Conservation (phyloP, 768 basidiomycete species). For the Phanerochaete carnosa region DNA sequence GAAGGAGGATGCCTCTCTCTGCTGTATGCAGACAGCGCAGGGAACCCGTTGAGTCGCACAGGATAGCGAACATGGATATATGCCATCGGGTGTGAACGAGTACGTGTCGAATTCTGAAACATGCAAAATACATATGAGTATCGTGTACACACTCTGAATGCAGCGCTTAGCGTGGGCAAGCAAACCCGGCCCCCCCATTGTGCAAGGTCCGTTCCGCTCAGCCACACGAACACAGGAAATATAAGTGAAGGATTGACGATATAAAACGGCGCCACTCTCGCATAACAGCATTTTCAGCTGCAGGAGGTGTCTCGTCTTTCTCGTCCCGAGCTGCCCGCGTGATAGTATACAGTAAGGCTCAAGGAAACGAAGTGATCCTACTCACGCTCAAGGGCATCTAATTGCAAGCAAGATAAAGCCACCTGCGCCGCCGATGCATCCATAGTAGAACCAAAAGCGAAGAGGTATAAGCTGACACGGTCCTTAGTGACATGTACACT, state of each 20-base stretch:
- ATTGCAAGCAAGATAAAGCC: constrained; percentile 34
- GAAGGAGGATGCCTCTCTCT: constrained; percentile 2
- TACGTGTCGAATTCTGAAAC: background rate
- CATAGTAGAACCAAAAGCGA: constrained; percentile 42
- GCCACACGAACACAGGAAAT: background rate
- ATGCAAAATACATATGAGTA: background rate
- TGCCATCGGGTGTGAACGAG: constrained; percentile 40
- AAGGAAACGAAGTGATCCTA: constrained; percentile 3
- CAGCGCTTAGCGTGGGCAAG: background rate
- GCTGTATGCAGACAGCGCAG: constrained; percentile 35
- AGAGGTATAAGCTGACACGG: constrained; percentile 54
- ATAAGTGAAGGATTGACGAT: background rate
- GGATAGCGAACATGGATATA: constrained; percentile 52
- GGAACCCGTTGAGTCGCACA: constrained; percentile 39
- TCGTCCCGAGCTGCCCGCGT: background rate
- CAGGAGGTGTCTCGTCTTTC: background rate
- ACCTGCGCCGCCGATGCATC: constrained; percentile 27
- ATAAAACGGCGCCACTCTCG: too few species aligned
- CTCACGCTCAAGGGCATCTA: constrained; percentile 55
- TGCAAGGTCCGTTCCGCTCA: background rate
- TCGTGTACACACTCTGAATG: background rate
- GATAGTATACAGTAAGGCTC: background rate
- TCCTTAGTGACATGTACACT: constrained; percentile 40
- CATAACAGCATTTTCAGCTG: too few species aligned
- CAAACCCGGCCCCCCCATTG: too few species aligned